Base-by-base conservation (phyloP, 805 yeast genomes). In the Cyberlindnera saturnus region DNA sequence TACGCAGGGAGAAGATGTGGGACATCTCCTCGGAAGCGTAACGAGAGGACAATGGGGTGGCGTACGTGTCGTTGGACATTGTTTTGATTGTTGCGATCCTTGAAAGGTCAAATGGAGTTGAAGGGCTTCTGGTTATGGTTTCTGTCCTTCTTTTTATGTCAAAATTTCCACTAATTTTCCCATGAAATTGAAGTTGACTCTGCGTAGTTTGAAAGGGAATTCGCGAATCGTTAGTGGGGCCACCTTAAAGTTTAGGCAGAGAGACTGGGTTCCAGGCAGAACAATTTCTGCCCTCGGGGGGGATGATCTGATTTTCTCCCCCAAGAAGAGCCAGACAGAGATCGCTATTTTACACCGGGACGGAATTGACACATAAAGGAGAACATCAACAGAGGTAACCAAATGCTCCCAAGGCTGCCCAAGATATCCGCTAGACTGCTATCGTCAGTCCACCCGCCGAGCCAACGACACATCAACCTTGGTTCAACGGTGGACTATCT, bases 1-100 rank as follows among this genome's bases (percentile, higher is more conserved):
- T 93, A 70, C 96, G 81, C 61, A 85, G 67, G 38, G 98, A 91
- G 74, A 93, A 93, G 61, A 93, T 75, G 54, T 77, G 73, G 47
- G 96, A 83, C 99, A 93, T 93, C 73, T 93, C 99, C 61, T 86
- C 90, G 52, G 96, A 86, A 46, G 99, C 99, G 70, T 93, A 93
- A 72, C 99, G 83, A 45, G 97, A 84, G 44, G 98, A 87, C 52
- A 93, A 73, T 33, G 99, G 99, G 19, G 98, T 91, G 41, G 87
- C 67, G 71, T 91, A 91, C 50, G 81, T 77, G 66, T 91, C 97
- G 69, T 58, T 56, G 42, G 61, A 55, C 60, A 56, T 56, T 16
- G 30, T 46, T 23, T 23, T 23, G 28, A 2, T 23, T 8, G 28
- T 23, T 23, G 28, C 28, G 9, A 23, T 23, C 11, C 11, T 10